Percentiles rank a stretch among this genome's conserved stretches.
Conservation (phyloP, 2,329 filamentous ascomycete species). For the Fusarium globosum region DNA sequence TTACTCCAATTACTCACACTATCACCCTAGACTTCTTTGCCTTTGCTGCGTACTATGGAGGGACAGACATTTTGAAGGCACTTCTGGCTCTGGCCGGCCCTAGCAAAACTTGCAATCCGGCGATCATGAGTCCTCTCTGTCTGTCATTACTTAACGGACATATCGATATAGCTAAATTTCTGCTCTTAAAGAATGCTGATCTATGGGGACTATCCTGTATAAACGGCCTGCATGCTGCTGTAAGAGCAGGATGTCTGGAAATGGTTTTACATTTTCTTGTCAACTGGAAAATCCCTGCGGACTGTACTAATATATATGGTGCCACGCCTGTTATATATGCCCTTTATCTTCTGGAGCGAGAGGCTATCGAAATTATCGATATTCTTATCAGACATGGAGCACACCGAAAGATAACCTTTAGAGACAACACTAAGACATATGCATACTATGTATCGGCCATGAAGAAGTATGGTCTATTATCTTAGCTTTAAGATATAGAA, state of each 20-base stretch:
- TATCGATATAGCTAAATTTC: background rate
- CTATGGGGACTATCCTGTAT: background rate
- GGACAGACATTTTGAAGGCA: no score
- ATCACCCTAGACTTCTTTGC: no score
- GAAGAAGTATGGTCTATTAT: fast-evolving
- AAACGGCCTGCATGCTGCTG: background rate
- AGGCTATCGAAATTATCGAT: background rate
- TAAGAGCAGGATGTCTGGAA: background rate
- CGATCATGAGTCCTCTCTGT: background rate
- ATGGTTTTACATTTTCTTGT: background rate
- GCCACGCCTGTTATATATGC: background rate
- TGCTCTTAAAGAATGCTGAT: background rate
- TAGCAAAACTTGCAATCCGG: no score
- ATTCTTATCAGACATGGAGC: background rate
- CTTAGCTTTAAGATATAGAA: background rate
- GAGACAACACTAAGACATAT: fast-evolving
- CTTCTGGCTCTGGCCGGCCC: no score
- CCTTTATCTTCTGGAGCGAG: background rate
- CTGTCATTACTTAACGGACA: background rate
- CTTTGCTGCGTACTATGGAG: no score
- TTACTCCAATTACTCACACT: fast-evolving
- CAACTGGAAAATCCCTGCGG: background rate
- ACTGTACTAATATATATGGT: background rate
- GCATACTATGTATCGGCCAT: fast-evolving
- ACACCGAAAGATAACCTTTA: fast-evolving